Base-by-base conservation (phyloP, 2,329 filamentous ascomycete genomes). In the Fonsecaea pugnacius region DNA sequence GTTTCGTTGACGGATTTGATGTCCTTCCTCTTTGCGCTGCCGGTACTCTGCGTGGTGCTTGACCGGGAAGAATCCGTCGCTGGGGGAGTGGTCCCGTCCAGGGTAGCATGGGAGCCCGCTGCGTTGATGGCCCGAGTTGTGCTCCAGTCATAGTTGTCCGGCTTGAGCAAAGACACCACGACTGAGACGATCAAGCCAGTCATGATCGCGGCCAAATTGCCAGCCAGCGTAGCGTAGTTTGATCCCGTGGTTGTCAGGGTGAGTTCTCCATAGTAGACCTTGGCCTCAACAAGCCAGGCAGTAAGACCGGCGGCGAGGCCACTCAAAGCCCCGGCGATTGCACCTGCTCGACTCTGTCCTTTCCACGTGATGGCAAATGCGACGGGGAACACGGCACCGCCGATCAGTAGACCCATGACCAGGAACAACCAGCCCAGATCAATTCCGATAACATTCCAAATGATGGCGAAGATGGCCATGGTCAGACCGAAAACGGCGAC, bases 321-420 rank as follows among this genome's bases (percentile, higher is more conserved):
- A 1, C 92, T 79, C 0, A 89, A 88, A 27, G 66, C 36, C 1
- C 60, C 63, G 1, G 58, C 48, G n/a, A 68, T 58, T 32, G 63
- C 66, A 16, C 60, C 66, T 73, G 85, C 86, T 79, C 86, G 87
- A 72, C 91, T 91, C 75, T 96, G 92, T 1, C 88, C 86, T 56
- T 84, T 85, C 91, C 92, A 96, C 60, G 92, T 82, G 0, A 96
- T 84, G 0, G 91, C 91, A 66, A 96, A 80, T 0, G 91, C 89
- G 0, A 91, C 90, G 0, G 92, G 92, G 18, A 96, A 83, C 2
- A 96, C 91, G 3, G 91, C 92, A 0, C 90, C 87, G 0, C 89
- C 92, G 72, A 96, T 94, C 71, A 96, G 90, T 51, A 93, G 90
- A 16, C 91, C 90, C 82, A 96, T 94, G 70, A 90, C 83, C n/a